Evolutionary conservation across 2,329 filamentous ascomycete genomes (phyloP).

Genomic region (Hypoxylon sp.): DNA sequence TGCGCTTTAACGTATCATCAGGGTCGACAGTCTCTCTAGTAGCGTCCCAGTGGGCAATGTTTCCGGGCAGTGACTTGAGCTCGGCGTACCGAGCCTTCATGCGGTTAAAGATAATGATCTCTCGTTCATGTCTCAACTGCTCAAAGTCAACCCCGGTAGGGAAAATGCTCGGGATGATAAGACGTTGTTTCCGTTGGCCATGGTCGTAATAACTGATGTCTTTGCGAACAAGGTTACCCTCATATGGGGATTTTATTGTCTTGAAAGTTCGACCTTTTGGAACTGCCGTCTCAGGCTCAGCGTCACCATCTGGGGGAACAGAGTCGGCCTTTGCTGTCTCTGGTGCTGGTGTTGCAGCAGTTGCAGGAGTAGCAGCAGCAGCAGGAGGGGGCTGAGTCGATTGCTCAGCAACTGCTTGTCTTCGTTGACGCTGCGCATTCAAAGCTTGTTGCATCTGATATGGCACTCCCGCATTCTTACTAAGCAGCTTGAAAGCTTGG

Average conservation of each 20-base stretch:
- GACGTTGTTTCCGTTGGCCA: conserved; percentile 79
- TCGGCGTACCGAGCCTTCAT: conserved; percentile 89
- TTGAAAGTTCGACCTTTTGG: conserved; percentile 72
- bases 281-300: conserved; percentile 54
- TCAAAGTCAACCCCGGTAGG: conserved; percentile 91
- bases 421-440: conserved; percentile 80
- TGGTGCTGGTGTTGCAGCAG: conserved; percentile 60
- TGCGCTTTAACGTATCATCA: conserved; percentile 87
- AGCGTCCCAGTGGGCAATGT: conserved; percentile 89
- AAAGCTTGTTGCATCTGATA: conserved; percentile 84
- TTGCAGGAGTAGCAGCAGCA: conserved; percentile 55
- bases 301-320: conserved; percentile 52
- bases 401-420: conserved; percentile 69
- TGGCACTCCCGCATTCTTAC: conserved; percentile 88
- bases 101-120: conserved; percentile 90
- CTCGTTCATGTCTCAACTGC: conserved; percentile 86
- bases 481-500: conserved; percentile 88
- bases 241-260: conserved; percentile 82
- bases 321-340: conserved; percentile 55
- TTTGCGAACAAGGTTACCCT: conserved; percentile 65
- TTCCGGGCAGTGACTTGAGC: conserved; percentile 85
- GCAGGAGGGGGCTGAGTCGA: conserved; percentile 59
- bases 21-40: conserved; percentile 76
- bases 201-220: conserved; percentile 86
- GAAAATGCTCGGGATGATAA: conserved; percentile 88